phyloP scores from a whole-genome alignment of 768 basidiomycete species.

The Cytidiella melzeri region DNA sequence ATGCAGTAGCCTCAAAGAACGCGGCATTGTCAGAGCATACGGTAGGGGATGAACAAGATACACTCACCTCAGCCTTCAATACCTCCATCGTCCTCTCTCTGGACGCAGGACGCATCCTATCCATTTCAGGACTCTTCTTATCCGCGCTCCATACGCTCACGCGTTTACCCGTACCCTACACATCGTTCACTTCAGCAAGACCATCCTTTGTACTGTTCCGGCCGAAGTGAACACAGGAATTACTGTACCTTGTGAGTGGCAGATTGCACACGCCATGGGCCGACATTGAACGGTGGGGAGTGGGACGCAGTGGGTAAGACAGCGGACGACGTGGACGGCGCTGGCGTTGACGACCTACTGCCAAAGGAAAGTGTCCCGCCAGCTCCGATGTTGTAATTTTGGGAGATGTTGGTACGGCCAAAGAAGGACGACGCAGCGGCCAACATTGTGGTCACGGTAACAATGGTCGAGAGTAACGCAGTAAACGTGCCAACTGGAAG shows the following conservation, averaged over 20 bases:
- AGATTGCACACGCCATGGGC: constrained; percentile 84
- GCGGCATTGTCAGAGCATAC: constrained; percentile 1
- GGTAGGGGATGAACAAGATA: not conserved
- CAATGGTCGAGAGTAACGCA: not conserved
- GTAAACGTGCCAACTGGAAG: not conserved
- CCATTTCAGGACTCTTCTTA: constrained; percentile 71
- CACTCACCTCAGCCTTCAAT: constrained; percentile 80
- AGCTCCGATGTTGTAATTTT: constrained; percentile 64
- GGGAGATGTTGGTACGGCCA: constrained; percentile 71
- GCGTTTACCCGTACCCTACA: constrained; percentile 66
- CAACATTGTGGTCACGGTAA: constrained; percentile 52
- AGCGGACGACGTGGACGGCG: constrained; percentile 25
- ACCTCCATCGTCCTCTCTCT: constrained; percentile 78
- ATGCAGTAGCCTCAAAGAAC: constrained; percentile 61
- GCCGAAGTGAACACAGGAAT: not conserved
- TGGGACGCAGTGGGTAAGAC: constrained; percentile 34
- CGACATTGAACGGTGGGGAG: constrained; percentile 59
- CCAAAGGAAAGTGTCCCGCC: constrained; percentile 20
- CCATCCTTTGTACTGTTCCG: not conserved
- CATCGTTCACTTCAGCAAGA: not conserved
- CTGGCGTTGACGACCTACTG: constrained; percentile 33
- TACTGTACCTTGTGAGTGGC: constrained; percentile 66
- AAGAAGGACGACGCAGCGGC: constrained; percentile 84
- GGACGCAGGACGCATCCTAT: constrained; percentile 54
- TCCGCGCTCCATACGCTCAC: constrained; percentile 93